Base-by-base conservation (phyloP, 1,139 yeast species). In the Yamadazyma pseudoaaseri region DNA sequence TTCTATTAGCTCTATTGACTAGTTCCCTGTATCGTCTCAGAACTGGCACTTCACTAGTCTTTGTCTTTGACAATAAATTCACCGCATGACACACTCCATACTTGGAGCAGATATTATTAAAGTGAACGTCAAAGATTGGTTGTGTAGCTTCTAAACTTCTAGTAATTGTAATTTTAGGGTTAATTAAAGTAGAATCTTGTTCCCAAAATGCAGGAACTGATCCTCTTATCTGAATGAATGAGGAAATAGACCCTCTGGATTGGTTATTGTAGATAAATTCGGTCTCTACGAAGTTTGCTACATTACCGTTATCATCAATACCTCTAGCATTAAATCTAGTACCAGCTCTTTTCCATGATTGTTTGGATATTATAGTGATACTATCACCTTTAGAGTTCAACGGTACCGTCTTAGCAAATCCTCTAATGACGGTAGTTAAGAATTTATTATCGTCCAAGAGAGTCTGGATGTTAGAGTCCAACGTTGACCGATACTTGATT, bases 151-250 rank as follows among this genome's bases (percentile, higher is more conserved):
- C 97, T 17, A 75, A 61, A 1, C 96, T 86, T 48, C 98, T 70
- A 0, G 97, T 89, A 9, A 94, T 73, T 24, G 86, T 84, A 32
- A 92, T 86, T 55, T 90, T 92, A 13, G 94, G 90, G 46, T 81
- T 81, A 12, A 92, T 83, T 36, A 81, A 61, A 9, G 86, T 82
- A 1, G 95, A 80, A 51, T 90, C 97, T 56, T 94, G 99, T 55
- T 94, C 98, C 98, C 98, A 94, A 54, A 94, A 94, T 1, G 94
- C 73, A 0, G 99, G 98, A 3, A 92, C 92, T 11, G 96, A 85
- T 3, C 99, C 99, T 56, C 99, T 70, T 11, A 92, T 76, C 57
- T 90, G 96, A 1, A 85, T 78, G 55, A 81, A 90, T 2, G 97
- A 79, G 54, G 79, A 87, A 22, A 81, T 70, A 33, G 76, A 76